phyloP scores from a whole-genome alignment of 495 filamentous ascomycete genomes.

The Chaetomium tenue region DNA sequence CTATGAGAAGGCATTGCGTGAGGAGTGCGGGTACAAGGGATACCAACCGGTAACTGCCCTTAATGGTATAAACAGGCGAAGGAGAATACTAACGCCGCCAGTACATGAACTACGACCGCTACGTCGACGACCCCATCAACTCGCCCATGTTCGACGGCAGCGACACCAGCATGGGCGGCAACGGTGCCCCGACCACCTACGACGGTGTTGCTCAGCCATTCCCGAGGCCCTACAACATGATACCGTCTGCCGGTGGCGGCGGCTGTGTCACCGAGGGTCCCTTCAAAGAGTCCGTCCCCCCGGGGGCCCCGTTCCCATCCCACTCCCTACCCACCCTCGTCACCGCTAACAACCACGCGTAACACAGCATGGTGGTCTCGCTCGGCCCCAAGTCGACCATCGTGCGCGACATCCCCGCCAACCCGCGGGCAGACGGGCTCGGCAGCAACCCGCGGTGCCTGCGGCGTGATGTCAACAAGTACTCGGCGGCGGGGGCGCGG shows the following conservation, averaged over 20 bases:
- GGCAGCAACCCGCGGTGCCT: constrained; percentile 61
- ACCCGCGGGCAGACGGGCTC: constrained; percentile 28
- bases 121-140: constrained; percentile 38
- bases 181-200: constrained; percentile 28
- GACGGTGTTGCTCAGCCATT: constrained; percentile 14
- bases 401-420: constrained; percentile 13
- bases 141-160: constrained; percentile 46
- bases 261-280: constrained; percentile 63
- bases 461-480: constrained; percentile 54
- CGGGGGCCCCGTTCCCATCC: background rate
- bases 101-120: constrained; percentile 50
- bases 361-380: constrained; percentile 45
- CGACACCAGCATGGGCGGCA: constrained; percentile 35
- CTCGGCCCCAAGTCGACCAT: constrained; percentile 49
- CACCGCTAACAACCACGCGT: constrained; percentile 5
- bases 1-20: constrained; percentile 65
- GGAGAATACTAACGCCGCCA: constrained; percentile 2
- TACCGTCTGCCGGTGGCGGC: constrained; percentile 54
- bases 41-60: constrained; percentile 35
- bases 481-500: constrained; percentile 43
- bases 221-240: constrained; percentile 14
- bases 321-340: background rate
- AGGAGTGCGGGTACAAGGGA: constrained; percentile 69
- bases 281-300: constrained; percentile 38
- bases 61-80: no score